Base-by-base conservation (phyloP, 2,329 filamentous ascomycete genomes). In the Fusarium sp. region DNA sequence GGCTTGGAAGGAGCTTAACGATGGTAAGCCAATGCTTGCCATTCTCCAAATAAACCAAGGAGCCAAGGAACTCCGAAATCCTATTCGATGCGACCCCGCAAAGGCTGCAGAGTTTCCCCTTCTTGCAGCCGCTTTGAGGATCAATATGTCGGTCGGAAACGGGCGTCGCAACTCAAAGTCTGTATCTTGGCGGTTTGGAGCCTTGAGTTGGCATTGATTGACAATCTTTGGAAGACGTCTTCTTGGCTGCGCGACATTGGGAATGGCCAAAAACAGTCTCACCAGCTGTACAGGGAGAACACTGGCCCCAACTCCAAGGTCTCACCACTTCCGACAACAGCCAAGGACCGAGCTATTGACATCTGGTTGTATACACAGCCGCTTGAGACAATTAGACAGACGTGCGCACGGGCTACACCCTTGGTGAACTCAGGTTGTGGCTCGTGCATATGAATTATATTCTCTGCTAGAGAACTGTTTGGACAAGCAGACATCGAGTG, bases 21-120 rank as follows among this genome's bases (percentile, higher is more conserved):
- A 18, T n/a, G 48, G 48, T 43, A 52, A 44, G 26, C 37, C 37
- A 21, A 44, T 12, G 49, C 21, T 52, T 16, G 18, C 13, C 13
- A 12, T 15, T 21, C 10, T 39, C 23, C 23, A 35, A n/a, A 35
- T n/a, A 35, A 33, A 35, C 7, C 15, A 8, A 10, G 33, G 16
- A n/a, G 33, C 15, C 31, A 39, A 16, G 24, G 20, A 42, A 23
- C 20, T 39, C 20, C 37, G 37, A 7, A 39, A 39, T 21, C 20
- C 16, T 20, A 39, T 12, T 39, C 23, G 37, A 39, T 39, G 3
- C 12, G 20, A 31, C 35, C 16, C 26, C 26, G 20, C 26, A 20
- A n/a, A 11, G 1, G 21, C 48, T n/a, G 21, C 1, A 52, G 5
- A 44, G 49, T 44, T 29, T 52, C 15, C 24, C 5, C 6, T 28